These are phyloP conservation scores for Sideroxylon spinosum DNA, from an alignment of 179 eudicot genomes.

Conservation along the genomic window DNA sequence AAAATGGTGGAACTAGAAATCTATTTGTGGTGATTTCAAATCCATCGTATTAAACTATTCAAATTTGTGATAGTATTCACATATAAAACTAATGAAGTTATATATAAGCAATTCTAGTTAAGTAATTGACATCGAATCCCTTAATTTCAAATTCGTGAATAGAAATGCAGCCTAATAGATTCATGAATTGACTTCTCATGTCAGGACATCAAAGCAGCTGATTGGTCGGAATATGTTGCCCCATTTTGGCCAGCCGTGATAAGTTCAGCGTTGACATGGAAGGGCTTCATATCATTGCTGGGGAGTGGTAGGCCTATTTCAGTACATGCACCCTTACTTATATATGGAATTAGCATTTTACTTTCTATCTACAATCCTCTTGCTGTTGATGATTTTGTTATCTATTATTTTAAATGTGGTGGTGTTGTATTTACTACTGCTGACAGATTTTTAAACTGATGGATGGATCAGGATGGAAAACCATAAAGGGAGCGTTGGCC, in stretches of 20 bases:
- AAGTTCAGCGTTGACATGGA: slow-evolving; percentile 84
- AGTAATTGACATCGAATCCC: too few species aligned
- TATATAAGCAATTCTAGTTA: too few species aligned
- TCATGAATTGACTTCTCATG: neutral
- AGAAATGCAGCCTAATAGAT: too few species aligned
- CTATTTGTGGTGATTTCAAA: too few species aligned
- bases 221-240: slow-evolving; percentile 88
- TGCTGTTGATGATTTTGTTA: too few species aligned
- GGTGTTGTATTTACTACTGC: neutral
- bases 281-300: slow-evolving; percentile 72
- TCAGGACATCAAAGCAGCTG: slow-evolving; percentile 83
- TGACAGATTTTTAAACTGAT: neutral
- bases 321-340: neutral
- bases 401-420: neutral
- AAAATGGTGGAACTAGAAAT: too few species aligned
- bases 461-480: slow-evolving; percentile 65
- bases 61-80: too few species aligned
- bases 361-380: too few species aligned
- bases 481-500: slow-evolving; percentile 70
- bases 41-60: too few species aligned
- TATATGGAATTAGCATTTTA: neutral
- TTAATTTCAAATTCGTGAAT: too few species aligned
- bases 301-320: slow-evolving; percentile 50
- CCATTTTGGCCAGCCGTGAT: slow-evolving; percentile 99
- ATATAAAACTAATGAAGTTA: too few species aligned